Percentiles rank a stretch among this genome's conserved stretches.
Conservation (phyloP, 495 filamentous ascomycete genomes). For the Lasiosphaeriaceae sp. region DNA sequence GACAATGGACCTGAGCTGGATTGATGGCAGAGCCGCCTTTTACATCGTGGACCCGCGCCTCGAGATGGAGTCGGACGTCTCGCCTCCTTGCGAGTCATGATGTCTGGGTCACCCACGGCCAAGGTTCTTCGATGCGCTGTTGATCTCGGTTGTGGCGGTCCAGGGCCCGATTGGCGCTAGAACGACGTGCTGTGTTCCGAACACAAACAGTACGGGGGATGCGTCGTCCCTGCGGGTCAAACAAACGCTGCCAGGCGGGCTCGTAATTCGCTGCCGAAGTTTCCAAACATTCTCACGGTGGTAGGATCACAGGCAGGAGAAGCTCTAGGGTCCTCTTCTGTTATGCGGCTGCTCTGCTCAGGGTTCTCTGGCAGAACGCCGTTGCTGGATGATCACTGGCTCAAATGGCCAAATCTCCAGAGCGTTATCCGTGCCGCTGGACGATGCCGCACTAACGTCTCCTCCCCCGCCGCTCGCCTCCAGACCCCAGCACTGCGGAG, state of each 20-base stretch:
- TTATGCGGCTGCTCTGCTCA: conserved; percentile 23
- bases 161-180: conserved; percentile 17
- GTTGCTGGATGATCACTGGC: conserved; percentile 21
- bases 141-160: too few species aligned
- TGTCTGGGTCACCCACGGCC: background rate
- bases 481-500: conserved; percentile 30
- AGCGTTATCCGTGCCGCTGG: conserved; percentile 20
- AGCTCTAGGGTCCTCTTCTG: conserved; percentile 1
- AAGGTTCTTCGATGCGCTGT: background rate
- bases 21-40: background rate
- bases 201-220: conserved; percentile 1
- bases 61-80: background rate
- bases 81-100: conserved; percentile 8
- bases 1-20: too few species aligned
- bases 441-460: conserved; percentile 24
- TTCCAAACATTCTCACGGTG: conserved; percentile 20
- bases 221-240: conserved; percentile 26
- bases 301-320: conserved; percentile 6
- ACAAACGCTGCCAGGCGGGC: conserved; percentile 7
- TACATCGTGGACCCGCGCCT: background rate
- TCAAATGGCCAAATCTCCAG: conserved; percentile 13
- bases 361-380: conserved; percentile 8
- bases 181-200: background rate
- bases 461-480: conserved; percentile 27
- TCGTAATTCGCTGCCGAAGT: conserved; percentile 18